phyloP scores from a whole-genome alignment of 805 yeast genomes.

The Teunomyces funiuensis region DNA sequence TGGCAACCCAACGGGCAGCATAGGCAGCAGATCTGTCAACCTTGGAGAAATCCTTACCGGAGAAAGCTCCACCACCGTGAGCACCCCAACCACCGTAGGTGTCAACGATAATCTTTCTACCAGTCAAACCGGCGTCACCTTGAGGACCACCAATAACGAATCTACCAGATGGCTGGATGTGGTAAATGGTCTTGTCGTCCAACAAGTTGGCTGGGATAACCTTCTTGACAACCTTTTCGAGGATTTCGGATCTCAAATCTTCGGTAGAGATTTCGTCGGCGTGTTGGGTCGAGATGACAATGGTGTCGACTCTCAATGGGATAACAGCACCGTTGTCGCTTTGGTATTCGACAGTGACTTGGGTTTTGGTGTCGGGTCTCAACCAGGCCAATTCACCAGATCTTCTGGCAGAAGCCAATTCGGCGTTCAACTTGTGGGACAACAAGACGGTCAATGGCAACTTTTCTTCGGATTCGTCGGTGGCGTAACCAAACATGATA shows the following conservation, averaged over 20 bases:
- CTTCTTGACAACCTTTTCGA: constrained; percentile 80
- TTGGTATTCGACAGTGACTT: constrained; percentile 96
- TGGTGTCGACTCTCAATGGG: constrained; percentile 95
- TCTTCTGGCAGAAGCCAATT: constrained; percentile 96
- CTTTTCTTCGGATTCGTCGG: constrained; percentile 97
- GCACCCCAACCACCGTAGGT: constrained; percentile 99
- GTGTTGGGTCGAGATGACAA: constrained; percentile 97
- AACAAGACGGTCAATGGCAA: constrained; percentile 92
- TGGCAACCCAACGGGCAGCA: constrained; percentile 99
- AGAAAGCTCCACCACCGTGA: constrained; percentile 99
- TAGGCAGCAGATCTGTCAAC: constrained; percentile 99
- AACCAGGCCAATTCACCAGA: constrained; percentile 92
- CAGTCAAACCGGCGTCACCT: constrained; percentile 99
- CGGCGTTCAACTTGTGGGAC: constrained; percentile 95
- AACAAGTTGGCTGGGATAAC: constrained; percentile 88
- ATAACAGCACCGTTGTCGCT: constrained; percentile 93
- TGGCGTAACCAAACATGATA: constrained; percentile 99
- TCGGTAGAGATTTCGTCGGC: constrained; percentile 94
- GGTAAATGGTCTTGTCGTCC: constrained; percentile 94
- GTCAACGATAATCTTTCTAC: constrained; percentile 99
- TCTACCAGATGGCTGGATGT: constrained; percentile 99
- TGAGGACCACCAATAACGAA: constrained; percentile 99
- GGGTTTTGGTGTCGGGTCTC: constrained; percentile 99
- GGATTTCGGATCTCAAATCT: constrained; percentile 78
- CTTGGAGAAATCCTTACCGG: constrained; percentile 99